Evolutionary conservation across 176 grass and related monocot species (phyloP).

Genomic region (Tillandsia leiboldiana): DNA sequence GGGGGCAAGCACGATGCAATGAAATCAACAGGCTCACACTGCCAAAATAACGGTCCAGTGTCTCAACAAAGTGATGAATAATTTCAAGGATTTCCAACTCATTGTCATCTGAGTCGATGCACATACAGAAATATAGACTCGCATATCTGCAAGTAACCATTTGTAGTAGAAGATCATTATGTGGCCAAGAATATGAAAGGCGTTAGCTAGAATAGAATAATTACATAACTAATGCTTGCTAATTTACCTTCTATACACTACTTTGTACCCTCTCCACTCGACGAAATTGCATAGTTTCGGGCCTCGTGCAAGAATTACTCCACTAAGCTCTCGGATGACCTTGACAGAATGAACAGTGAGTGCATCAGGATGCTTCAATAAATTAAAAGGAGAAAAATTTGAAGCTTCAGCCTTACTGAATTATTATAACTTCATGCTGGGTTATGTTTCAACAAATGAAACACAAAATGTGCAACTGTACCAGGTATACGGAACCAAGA

Average conservation of each 20-base stretch:
- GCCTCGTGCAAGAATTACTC: constrained; percentile 70
- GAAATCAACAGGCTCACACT: constrained; percentile 44
- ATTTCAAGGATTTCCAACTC: constrained; percentile 95
- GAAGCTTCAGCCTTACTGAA: background rate
- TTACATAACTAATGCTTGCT: constrained; percentile 2
- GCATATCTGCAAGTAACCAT: constrained; percentile 58
- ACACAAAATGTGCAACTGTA: background rate
- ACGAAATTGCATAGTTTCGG: constrained; percentile 98
- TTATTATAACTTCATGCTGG: background rate
- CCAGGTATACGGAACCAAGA: background rate
- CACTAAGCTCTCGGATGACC: constrained; percentile 89
- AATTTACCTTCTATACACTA: constrained; percentile 85
- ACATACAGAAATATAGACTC: constrained; percentile 99
- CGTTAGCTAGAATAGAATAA: constrained; percentile 1
- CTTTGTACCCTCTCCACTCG: constrained; percentile 93
- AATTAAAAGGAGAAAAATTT: background rate
- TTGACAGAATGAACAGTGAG: constrained; percentile 27
- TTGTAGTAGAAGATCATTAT: background rate
- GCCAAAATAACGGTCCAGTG: constrained; percentile 96
- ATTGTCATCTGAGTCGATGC: constrained; percentile 88
- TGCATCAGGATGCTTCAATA: background rate
- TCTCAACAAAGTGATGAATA: constrained; percentile 96
- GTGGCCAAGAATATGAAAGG: background rate
- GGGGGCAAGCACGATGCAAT: background rate
- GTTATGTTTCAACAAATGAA: background rate